Percentiles rank a stretch among this genome's conserved stretches.
phyloP scores from a whole-genome alignment of 306 rosid genomes.

The Psophocarpus tetragonolobus region DNA sequence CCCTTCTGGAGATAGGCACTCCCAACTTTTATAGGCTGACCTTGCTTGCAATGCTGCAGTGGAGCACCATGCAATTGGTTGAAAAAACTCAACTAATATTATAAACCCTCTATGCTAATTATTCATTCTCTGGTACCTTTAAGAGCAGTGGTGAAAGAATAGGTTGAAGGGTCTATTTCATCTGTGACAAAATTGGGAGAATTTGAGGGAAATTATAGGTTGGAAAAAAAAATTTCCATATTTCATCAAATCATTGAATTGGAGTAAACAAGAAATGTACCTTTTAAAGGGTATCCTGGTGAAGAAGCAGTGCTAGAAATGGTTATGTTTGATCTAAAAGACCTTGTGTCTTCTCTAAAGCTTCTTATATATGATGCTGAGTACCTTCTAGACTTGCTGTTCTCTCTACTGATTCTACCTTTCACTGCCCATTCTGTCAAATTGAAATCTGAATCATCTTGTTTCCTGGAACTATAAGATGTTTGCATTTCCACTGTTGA shows the following conservation, averaged over 20 bases:
- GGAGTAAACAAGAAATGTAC: slow-evolving; percentile 34
- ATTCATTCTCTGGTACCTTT: slow-evolving; percentile 55
- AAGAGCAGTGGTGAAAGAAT: slow-evolving; percentile 85
- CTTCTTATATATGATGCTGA: slow-evolving; percentile 88
- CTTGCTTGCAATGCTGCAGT: slow-evolving; percentile 85
- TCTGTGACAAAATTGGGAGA: slow-evolving; percentile 47
- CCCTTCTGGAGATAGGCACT: slow-evolving; percentile 81
- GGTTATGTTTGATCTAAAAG: slow-evolving; percentile 80
- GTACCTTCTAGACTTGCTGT: slow-evolving; percentile 65
- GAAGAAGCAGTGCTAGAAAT: slow-evolving; percentile 94
- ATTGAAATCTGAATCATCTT: slow-evolving; percentile 74
- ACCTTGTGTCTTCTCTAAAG: slow-evolving; percentile 78
- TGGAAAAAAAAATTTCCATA: not conserved
- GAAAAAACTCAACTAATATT: slow-evolving; percentile 13
- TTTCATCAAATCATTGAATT: not conserved
- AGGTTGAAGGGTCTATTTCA: slow-evolving; percentile 93
- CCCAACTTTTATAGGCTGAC: slow-evolving; percentile 66
- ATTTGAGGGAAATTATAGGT: slow-evolving; percentile 2
- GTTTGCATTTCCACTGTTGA: slow-evolving; percentile 63
- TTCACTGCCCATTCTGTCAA: slow-evolving; percentile 70
- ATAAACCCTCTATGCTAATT: slow-evolving; percentile 1
- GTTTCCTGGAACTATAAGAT: slow-evolving; percentile 40
- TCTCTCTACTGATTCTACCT: slow-evolving; percentile 55
- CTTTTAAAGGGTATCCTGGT: slow-evolving; percentile 77
- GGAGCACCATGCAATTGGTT: slow-evolving; percentile 23